These are phyloP conservation scores for Hirsutella minnesotensis DNA, from an alignment of 2,329 filamentous ascomycete species.

Conservation along the genomic window DNA sequence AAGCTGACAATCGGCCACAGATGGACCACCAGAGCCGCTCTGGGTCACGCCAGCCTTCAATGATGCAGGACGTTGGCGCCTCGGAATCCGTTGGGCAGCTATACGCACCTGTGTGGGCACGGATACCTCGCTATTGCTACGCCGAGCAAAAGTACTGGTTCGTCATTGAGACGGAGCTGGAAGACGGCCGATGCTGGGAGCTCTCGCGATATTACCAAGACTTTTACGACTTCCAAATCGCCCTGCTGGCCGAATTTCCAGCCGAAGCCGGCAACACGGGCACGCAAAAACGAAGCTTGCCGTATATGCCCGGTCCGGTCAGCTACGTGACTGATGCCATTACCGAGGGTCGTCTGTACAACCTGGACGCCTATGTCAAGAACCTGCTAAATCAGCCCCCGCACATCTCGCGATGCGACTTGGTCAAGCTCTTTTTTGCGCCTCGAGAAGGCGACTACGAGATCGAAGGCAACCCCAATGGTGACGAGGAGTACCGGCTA, in stretches of 20 bases:
- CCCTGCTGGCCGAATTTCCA: constrained; percentile 82
- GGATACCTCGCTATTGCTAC: constrained; percentile 87
- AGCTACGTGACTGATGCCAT: constrained; percentile 98
- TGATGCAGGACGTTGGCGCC: constrained; percentile 22
- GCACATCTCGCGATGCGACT: constrained; percentile 72
- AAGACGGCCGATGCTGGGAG: constrained; percentile 88
- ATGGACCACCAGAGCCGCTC: background rate
- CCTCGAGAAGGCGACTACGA: constrained; percentile 88
- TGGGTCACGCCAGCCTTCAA: constrained; percentile 10
- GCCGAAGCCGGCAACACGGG: constrained; percentile 83
- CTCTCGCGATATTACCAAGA: constrained; percentile 92
- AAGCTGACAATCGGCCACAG: background rate
- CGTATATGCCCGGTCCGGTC: constrained; percentile 96
- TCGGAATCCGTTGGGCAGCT: constrained; percentile 39
- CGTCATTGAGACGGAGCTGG: constrained; percentile 81
- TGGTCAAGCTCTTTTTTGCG: constrained; percentile 85
- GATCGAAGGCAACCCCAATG: constrained; percentile 57
- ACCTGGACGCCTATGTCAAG: constrained; percentile 91
- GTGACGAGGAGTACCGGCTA: constrained; percentile 66
- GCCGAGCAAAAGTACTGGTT: constrained; percentile 99
- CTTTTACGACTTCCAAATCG: constrained; percentile 98
- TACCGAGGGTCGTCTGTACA: constrained; percentile 83
- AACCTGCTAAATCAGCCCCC: constrained; percentile 72
- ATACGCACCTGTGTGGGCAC: constrained; percentile 68
- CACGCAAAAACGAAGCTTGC: constrained; percentile 66